phyloP scores from a whole-genome alignment of 2,329 filamentous ascomycete genomes.

The Monilinia fructigena region DNA sequence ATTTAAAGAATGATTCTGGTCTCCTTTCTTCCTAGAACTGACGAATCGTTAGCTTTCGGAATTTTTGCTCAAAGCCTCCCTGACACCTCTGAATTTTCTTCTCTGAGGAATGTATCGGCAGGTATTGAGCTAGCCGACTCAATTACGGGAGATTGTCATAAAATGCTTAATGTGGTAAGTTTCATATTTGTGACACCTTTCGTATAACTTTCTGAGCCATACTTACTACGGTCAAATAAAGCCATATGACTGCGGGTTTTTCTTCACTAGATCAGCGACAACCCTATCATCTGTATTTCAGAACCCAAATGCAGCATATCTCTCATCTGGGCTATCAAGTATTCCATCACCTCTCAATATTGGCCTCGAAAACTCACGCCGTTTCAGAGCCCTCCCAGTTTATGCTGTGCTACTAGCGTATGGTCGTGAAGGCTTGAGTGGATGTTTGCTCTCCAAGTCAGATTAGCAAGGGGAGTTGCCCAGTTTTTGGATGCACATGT shows the following conservation, averaged over 20 bases:
- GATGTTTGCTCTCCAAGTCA: constrained; percentile 71
- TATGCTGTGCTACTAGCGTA: constrained; percentile 78
- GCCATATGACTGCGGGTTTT: constrained; percentile 90
- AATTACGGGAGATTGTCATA: constrained; percentile 84
- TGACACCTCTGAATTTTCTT: constrained; percentile 53
- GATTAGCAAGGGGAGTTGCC: constrained; percentile 67
- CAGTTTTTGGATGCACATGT: constrained; percentile 59
- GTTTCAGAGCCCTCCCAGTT: constrained; percentile 86
- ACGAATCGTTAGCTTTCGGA: constrained; percentile 64
- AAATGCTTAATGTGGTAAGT: constrained; percentile 81
- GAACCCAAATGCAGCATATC: constrained; percentile 84
- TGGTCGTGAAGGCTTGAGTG: constrained; percentile 65
- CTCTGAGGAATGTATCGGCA: constrained; percentile 50
- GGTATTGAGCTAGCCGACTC: constrained; percentile 83
- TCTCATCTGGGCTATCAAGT: constrained; percentile 47
- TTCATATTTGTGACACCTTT: constrained; percentile 1
- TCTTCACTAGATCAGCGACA: constrained; percentile 67
- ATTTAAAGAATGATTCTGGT: constrained; percentile 25
- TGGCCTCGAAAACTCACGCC: constrained; percentile 85
- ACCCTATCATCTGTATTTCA: constrained; percentile 66
- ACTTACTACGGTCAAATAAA: constrained; percentile 17
- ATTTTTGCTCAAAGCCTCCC: constrained; percentile 71
- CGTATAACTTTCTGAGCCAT: neutral
- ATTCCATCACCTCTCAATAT: constrained; percentile 84
- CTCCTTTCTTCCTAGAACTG: neutral